phyloP scores from a whole-genome alignment of 2,329 filamentous ascomycete genomes.

The Graphilbum sp. region DNA sequence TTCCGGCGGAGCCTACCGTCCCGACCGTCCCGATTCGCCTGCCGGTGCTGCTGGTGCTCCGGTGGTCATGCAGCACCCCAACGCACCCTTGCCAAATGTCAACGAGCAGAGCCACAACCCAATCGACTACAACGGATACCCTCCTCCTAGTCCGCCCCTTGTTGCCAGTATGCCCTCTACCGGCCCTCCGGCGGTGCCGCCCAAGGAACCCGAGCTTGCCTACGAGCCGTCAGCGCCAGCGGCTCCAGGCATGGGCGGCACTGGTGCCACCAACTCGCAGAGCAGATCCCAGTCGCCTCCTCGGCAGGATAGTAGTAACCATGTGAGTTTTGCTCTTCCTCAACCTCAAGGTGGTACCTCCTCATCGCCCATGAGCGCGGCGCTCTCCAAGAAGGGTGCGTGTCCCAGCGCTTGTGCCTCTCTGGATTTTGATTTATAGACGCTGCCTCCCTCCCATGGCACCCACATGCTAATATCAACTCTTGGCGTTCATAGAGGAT shows the following conservation, averaged over 20 bases:
- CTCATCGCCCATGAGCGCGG: constrained; percentile 1
- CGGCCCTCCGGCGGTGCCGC: no score
- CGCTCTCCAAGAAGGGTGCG: constrained; percentile 7
- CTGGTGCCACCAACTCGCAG: no score
- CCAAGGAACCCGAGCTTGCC: no score
- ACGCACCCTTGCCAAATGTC: constrained; percentile 16
- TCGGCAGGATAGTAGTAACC: constrained; percentile 6
- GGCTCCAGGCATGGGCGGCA: no score
- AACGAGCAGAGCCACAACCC: constrained; percentile 25
- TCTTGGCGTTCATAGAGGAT: no score
- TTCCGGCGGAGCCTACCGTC: constrained; percentile 32
- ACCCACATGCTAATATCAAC: no score
- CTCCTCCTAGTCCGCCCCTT: no score
- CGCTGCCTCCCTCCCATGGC: no score
- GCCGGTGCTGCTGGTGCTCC: neutral
- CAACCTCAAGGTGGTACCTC: constrained; percentile 1
- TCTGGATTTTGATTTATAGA: neutral
- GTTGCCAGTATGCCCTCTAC: no score
- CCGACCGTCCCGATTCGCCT: no score
- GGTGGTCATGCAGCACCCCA: constrained; percentile 21
- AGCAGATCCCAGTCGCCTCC: constrained; percentile 18
- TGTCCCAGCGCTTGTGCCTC: neutral
- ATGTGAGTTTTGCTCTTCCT: constrained; percentile 10
- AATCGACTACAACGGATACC: constrained; percentile 24
- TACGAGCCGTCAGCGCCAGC: no score